Percentiles rank a stretch among this genome's conserved stretches.
These are phyloP conservation scores for Fusarium pseudograminearum DNA, from an alignment of 2,329 filamentous ascomycete species.

Conservation along the genomic window DNA sequence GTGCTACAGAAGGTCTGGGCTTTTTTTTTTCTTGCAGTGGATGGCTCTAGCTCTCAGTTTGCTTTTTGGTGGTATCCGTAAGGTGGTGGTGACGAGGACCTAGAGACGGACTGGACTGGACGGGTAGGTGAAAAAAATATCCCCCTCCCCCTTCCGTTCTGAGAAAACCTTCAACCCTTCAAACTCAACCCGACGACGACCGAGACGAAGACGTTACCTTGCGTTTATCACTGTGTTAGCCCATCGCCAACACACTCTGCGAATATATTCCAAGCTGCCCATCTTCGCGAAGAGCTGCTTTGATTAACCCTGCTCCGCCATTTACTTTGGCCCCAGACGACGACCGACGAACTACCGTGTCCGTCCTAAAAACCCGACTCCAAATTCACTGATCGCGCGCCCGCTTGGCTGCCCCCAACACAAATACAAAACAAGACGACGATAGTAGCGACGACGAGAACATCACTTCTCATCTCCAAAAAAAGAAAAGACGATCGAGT, in stretches of 20 bases:
- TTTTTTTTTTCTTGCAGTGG: slow-evolving; percentile 1
- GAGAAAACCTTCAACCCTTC: slow-evolving; percentile 46
- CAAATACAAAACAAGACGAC: slow-evolving; percentile 23
- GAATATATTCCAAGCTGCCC: slow-evolving; percentile 37
- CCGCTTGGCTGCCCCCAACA: slow-evolving; percentile 46
- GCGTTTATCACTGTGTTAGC: slow-evolving; percentile 41
- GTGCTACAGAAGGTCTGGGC: background rate
- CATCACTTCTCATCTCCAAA: slow-evolving; percentile 20
- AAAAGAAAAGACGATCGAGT: slow-evolving; percentile 16
- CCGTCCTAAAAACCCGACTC: slow-evolving; percentile 38
- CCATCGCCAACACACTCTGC: slow-evolving; percentile 43
- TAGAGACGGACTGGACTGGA: background rate
- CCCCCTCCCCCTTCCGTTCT: slow-evolving; percentile 28
- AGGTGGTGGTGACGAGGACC: slow-evolving; percentile 17
- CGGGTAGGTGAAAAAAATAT: slow-evolving; percentile 35
- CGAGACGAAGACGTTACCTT: slow-evolving; percentile 39
- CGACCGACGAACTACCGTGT: slow-evolving; percentile 45
- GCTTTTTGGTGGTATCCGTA: slow-evolving; percentile 10
- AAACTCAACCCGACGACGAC: slow-evolving; percentile 47
- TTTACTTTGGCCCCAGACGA: slow-evolving; percentile 37
- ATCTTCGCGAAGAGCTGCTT: slow-evolving; percentile 34
- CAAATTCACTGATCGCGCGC: slow-evolving; percentile 46
- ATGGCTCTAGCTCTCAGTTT: slow-evolving; percentile 13
- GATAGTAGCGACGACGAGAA: slow-evolving; percentile 29
- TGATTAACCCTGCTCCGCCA: slow-evolving; percentile 27